phyloP scores from a whole-genome alignment of 148 eudicot species.

The Polygonum aviculare region DNA sequence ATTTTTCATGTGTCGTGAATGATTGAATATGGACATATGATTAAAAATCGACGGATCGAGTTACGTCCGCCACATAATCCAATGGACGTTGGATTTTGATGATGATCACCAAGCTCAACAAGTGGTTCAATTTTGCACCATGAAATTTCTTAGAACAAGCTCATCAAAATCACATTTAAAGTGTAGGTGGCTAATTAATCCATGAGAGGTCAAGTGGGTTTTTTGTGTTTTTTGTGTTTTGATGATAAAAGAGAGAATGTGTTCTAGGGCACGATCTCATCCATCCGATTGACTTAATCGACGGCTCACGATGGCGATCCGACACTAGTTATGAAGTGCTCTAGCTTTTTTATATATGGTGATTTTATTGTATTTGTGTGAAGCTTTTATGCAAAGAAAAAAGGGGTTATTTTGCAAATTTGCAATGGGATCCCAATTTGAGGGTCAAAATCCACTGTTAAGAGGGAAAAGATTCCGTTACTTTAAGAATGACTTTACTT shows the following conservation, averaged over 20 bases:
- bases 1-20: neutral
- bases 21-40: slow-evolving; percentile 1
- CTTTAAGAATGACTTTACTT: slow-evolving; percentile 1
- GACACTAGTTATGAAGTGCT: neutral
- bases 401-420: neutral
- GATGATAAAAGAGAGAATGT: neutral
- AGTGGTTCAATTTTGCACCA: slow-evolving; percentile 5
- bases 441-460: slow-evolving; percentile 6
- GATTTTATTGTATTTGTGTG: neutral
- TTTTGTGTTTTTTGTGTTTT: neutral
- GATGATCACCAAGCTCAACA: neutral
- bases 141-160: neutral
- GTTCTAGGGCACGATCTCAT: neutral
- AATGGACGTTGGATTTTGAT: neutral
- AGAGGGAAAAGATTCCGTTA: slow-evolving; percentile 4
- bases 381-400: neutral
- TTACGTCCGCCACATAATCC: neutral
- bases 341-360: neutral
- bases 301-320: neutral
- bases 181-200: neutral
- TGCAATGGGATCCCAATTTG: neutral
- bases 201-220: slow-evolving; percentile 8
- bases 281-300: neutral
- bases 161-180: slow-evolving; percentile 4
- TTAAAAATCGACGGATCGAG: neutral